These are phyloP conservation scores for Eutypella sp. DNA, from an alignment of 2,329 filamentous ascomycete genomes.

Conservation along the genomic window DNA sequence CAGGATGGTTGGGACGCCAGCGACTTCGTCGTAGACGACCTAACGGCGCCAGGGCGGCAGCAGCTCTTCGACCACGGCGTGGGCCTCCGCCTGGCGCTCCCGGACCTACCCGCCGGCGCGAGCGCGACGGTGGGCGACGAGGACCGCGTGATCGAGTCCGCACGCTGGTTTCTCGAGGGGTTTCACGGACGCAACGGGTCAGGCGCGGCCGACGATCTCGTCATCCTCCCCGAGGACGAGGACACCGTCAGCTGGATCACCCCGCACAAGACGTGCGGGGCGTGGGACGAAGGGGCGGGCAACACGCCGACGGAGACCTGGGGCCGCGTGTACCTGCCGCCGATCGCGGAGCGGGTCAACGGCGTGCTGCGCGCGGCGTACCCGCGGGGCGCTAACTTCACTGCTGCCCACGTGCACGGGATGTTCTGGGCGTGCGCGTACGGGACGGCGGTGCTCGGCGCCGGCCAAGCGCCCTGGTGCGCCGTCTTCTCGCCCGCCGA, in stretches of 20 bases:
- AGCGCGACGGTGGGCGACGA: constrained; percentile 10
- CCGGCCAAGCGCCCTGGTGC: constrained; percentile 17
- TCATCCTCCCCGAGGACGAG: constrained; percentile 7
- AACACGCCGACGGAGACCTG: constrained; percentile 5
- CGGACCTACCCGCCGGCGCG: constrained; percentile 11
- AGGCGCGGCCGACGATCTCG: constrained; percentile 9
- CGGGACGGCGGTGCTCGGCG: constrained; percentile 14
- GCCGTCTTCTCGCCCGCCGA: constrained; percentile 14
- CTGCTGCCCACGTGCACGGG: constrained; percentile 11
- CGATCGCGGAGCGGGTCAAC: constrained; percentile 16
- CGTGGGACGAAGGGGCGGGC: constrained; percentile 11
- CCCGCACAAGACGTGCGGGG: constrained; percentile 13
- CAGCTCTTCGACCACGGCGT: constrained; percentile 20
- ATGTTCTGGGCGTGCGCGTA: constrained; percentile 21
- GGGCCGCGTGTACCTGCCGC: constrained; percentile 16
- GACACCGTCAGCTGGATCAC: constrained; percentile 19
- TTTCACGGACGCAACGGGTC: constrained; percentile 15
- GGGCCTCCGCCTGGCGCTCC: constrained; percentile 10
- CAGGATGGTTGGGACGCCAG: constrained; percentile 13
- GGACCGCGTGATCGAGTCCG: constrained; percentile 17
- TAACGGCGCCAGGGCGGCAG: constrained; percentile 14
- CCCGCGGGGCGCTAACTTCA: constrained; percentile 13
- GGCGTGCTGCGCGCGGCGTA: constrained; percentile 7
- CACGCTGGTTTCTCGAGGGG: constrained; percentile 17
- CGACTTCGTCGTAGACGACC: constrained; percentile 10